Conservation (phyloP, 1,139 yeast genomes). For the Debaryomyces udenii region DNA sequence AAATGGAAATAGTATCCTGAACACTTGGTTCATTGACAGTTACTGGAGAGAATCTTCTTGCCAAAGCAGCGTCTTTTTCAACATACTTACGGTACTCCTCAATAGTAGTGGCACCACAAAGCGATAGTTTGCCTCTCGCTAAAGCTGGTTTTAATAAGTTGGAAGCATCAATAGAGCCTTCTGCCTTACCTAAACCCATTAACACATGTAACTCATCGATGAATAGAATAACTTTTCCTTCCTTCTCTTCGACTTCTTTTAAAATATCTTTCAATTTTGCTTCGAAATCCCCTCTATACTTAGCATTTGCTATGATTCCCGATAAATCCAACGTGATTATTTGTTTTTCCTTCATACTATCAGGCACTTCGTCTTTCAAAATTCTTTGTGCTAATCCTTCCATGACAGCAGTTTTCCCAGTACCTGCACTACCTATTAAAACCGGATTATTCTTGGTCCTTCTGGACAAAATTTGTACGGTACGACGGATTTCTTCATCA, state of each 20-base stretch:
- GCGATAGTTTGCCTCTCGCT: slow-evolving; percentile 89
- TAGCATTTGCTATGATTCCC: slow-evolving; percentile 89
- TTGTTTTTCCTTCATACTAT: slow-evolving; percentile 81
- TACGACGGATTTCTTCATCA: slow-evolving; percentile 91
- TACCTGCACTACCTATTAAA: slow-evolving; percentile 93
- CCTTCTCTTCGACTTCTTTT: slow-evolving; percentile 82
- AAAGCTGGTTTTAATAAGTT: slow-evolving; percentile 90
- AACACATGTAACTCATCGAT: slow-evolving; percentile 92
- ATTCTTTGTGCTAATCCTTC: slow-evolving; percentile 96
- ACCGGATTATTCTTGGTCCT: slow-evolving; percentile 96
- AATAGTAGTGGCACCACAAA: slow-evolving; percentile 94
- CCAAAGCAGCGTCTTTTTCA: slow-evolving; percentile 89
- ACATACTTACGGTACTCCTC: slow-evolving; percentile 87
- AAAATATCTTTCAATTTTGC: slow-evolving; percentile 82
- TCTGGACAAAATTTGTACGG: slow-evolving; percentile 87
- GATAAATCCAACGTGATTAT: slow-evolving; percentile 87
- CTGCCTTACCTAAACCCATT: slow-evolving; percentile 91
- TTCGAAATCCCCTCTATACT: slow-evolving; percentile 94
- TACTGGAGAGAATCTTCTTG: slow-evolving; percentile 91
- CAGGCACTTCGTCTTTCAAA: slow-evolving; percentile 91
- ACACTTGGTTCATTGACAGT: slow-evolving; percentile 88
- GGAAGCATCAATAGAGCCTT: slow-evolving; percentile 95
- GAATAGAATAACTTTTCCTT: slow-evolving; percentile 79
- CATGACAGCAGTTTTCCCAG: slow-evolving; percentile 95
- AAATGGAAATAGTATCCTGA: slow-evolving; percentile 85